These are phyloP conservation scores for Fusarium clavum DNA, from an alignment of 2,329 filamentous ascomycete species.

Conservation along the genomic window DNA sequence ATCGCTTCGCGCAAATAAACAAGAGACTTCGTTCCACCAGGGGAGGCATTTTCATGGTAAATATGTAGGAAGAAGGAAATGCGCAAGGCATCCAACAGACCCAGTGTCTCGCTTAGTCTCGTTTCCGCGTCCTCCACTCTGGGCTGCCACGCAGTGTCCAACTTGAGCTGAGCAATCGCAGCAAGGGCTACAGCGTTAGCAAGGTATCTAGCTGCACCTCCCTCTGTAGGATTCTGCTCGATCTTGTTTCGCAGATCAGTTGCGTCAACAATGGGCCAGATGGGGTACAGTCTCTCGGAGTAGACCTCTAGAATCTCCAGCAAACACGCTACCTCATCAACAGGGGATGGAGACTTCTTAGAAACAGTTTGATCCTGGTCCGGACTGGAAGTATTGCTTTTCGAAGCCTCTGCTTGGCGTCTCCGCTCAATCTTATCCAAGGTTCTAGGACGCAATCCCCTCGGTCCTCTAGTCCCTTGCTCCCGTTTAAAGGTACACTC, in stretches of 20 bases:
- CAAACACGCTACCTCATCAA: constrained; percentile 45
- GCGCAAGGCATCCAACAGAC: constrained; percentile 56
- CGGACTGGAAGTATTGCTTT: constrained; percentile 17
- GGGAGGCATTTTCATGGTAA: constrained; percentile 61
- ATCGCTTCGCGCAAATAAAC: constrained; percentile 63
- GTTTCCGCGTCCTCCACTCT: constrained; percentile 45
- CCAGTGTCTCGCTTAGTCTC: constrained; percentile 45
- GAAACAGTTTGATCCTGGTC: constrained; percentile 7
- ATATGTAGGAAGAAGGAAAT: constrained; percentile 65
- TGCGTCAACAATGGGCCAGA: constrained; percentile 64
- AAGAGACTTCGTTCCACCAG: constrained; percentile 60
- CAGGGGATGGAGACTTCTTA: constrained; percentile 20
- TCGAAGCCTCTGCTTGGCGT: constrained; percentile 22
- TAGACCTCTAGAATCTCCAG: constrained; percentile 56
- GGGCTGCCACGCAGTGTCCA: constrained; percentile 49
- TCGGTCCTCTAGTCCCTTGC: constrained; percentile 59
- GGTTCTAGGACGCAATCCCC: constrained; percentile 59
- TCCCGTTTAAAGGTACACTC: constrained; percentile 62
- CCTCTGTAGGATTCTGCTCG: constrained; percentile 45
- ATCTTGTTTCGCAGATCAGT: constrained; percentile 55
- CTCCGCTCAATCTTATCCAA: constrained; percentile 54
- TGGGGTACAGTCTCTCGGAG: constrained; percentile 62
- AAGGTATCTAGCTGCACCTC: constrained; percentile 54
- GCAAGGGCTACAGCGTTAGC: constrained; percentile 61
- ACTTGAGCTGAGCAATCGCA: constrained; percentile 61